Percentiles rank a stretch among this genome's conserved stretches.
Evolutionary conservation across 2,329 filamentous ascomycete genomes (phyloP).

Genomic region (Fusarium sp.): DNA sequence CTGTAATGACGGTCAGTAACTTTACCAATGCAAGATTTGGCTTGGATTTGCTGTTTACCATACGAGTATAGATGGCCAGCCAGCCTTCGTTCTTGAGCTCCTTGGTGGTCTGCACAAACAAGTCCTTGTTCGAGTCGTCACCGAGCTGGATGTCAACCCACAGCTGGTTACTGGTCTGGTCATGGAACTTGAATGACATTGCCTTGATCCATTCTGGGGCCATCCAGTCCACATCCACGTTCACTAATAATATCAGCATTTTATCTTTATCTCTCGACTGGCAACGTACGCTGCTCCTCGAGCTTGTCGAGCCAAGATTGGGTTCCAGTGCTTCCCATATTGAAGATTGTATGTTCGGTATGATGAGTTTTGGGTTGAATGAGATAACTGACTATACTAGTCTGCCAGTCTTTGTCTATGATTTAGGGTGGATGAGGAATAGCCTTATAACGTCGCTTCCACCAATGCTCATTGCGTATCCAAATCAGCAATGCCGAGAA

Average conservation of each 20-base stretch:
- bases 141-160: slow-evolving; percentile 60
- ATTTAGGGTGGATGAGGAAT: not conserved
- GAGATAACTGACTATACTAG: not conserved
- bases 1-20: slow-evolving; percentile 32
- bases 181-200: slow-evolving; percentile 58
- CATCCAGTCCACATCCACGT: slow-evolving; percentile 65
- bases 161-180: slow-evolving; percentile 63
- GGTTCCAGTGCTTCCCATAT: slow-evolving; percentile 48
- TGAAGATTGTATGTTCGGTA: not conserved
- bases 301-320: slow-evolving; percentile 57
- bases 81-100: slow-evolving; percentile 59
- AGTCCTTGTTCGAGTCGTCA: slow-evolving; percentile 55
- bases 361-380: not conserved
- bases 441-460: not conserved
- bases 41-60: slow-evolving; percentile 40
- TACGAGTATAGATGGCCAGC: slow-evolving; percentile 61
- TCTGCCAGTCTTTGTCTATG: not conserved
- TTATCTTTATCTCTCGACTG: accelerated
- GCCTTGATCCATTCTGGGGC: slow-evolving; percentile 59
- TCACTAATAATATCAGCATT: slow-evolving; percentile 48
- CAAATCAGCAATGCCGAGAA: not conserved
- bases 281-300: slow-evolving; percentile 52
- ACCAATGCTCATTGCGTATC: not conserved
- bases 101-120: slow-evolving; percentile 54
- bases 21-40: accelerated